Conservation (phyloP, 2,329 filamentous ascomycete species). For the Curvularia sp. region DNA sequence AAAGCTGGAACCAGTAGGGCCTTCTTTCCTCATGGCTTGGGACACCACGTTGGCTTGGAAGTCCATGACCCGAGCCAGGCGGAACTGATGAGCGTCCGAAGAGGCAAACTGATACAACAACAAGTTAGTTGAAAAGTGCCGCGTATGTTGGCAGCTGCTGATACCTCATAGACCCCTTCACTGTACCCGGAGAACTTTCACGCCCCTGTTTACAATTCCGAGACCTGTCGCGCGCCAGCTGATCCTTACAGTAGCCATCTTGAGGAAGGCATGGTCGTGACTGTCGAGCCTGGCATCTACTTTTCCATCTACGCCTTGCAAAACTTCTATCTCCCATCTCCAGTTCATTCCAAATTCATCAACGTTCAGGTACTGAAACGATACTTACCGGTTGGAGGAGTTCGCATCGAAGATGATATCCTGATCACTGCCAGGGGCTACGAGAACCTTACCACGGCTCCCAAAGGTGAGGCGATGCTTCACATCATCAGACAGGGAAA, state of each 20-base stretch:
- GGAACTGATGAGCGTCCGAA: slow-evolving; percentile 44
- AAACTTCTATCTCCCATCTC: slow-evolving; percentile 73
- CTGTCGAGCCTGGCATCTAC: slow-evolving; percentile 69
- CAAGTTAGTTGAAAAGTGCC: slow-evolving; percentile 27
- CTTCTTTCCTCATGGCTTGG: slow-evolving; percentile 90
- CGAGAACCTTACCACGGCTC: slow-evolving; percentile 75
- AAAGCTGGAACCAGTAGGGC: slow-evolving; percentile 80
- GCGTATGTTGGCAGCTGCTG: slow-evolving; percentile 4
- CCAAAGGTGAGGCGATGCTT: slow-evolving; percentile 72
- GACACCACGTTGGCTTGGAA: slow-evolving; percentile 91
- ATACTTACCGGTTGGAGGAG: slow-evolving; percentile 84
- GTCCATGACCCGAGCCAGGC: slow-evolving; percentile 72
- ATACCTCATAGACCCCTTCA: slow-evolving; percentile 35
- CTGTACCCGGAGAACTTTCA: slow-evolving; percentile 45
- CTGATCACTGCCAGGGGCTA: slow-evolving; percentile 72
- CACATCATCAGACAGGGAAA: slow-evolving; percentile 55
- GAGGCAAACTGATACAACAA: slow-evolving; percentile 29
- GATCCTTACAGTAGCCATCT: slow-evolving; percentile 48
- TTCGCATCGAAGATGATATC: slow-evolving; percentile 76
- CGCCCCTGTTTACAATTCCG: slow-evolving; percentile 39
- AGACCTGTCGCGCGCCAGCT: slow-evolving; percentile 41
- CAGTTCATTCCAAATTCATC: slow-evolving; percentile 77
- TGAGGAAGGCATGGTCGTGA: slow-evolving; percentile 63
- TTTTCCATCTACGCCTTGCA: slow-evolving; percentile 90
- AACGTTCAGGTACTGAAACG: slow-evolving; percentile 73